phyloP scores from a whole-genome alignment of 2,329 filamentous ascomycete genomes.

The Diaporthe citri region DNA sequence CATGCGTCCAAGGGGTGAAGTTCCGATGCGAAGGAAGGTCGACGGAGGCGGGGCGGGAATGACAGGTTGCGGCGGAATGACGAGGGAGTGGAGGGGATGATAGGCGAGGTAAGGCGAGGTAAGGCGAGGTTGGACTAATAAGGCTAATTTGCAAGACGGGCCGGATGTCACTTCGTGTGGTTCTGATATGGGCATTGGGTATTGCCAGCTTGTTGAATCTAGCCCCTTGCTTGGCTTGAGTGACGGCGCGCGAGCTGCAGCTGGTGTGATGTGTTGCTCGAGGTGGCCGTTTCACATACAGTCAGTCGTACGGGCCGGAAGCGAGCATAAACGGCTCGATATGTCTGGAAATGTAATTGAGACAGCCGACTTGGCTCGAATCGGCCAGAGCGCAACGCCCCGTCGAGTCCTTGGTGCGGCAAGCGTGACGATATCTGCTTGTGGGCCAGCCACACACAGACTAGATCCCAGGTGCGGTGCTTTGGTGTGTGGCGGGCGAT shows the following conservation, averaged over 20 bases:
- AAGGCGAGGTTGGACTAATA: slow-evolving; percentile 7
- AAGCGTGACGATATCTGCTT: neutral
- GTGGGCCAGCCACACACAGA: neutral
- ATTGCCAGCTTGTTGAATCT: slow-evolving; percentile 7
- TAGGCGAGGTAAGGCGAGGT: neutral
- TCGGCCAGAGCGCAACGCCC: neutral
- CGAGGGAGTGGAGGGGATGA: neutral
- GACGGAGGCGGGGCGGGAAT: slow-evolving; percentile 25
- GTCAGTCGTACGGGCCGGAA: slow-evolving; percentile 10
- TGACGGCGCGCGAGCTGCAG: slow-evolving; percentile 16
- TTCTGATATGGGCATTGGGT: neutral
- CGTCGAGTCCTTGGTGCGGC: neutral
- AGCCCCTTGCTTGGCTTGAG: neutral
- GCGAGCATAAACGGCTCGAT: slow-evolving; percentile 5
- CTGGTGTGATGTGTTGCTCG: neutral
- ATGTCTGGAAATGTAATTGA: slow-evolving; percentile 11
- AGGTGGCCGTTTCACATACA: slow-evolving; percentile 20
- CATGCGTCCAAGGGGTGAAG: neutral
- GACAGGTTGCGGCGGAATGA: slow-evolving; percentile 16
- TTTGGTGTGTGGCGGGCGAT: neutral
- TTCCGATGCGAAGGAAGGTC: neutral
- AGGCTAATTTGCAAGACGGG: slow-evolving; percentile 9
- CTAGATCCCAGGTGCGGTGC: neutral
- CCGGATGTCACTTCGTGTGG: neutral
- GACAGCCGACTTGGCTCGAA: slow-evolving; percentile 5